phyloP scores from a whole-genome alignment of 148 eudicot genomes.

The Rhododendron ovatum region DNA sequence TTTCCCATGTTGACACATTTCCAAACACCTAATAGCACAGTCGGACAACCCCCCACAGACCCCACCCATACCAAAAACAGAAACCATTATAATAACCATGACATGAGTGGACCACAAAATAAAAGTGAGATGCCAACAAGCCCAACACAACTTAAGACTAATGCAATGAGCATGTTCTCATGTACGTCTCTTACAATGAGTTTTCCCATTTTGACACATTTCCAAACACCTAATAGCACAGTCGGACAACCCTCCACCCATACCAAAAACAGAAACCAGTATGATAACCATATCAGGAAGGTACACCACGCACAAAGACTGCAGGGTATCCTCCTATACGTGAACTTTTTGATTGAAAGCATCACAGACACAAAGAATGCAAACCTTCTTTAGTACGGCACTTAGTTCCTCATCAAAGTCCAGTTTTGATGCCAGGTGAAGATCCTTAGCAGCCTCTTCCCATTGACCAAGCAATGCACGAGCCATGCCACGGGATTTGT shows the following conservation, averaged over 20 bases:
- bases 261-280: background rate
- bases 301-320: background rate
- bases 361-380: background rate
- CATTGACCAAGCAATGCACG: slow-evolving; percentile 86
- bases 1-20: background rate
- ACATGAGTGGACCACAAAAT: slow-evolving; percentile 17
- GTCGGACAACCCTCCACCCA: background rate
- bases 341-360: background rate
- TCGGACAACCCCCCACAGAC: background rate
- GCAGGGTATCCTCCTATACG: background rate
- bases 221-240: background rate
- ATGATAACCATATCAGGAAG: background rate
- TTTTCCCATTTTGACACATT: background rate
- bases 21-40: background rate
- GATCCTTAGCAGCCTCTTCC: slow-evolving; percentile 94
- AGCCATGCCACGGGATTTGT: slow-evolving; percentile 88
- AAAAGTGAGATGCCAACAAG: background rate
- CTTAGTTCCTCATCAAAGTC: slow-evolving; percentile 86
- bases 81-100: background rate
- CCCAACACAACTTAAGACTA: background rate
- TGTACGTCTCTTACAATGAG: background rate
- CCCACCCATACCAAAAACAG: background rate
- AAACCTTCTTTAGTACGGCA: slow-evolving; percentile 64
- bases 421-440: slow-evolving; percentile 74
- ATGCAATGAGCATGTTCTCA: background rate